phyloP scores from a whole-genome alignment of 2,329 filamentous ascomycete species.

The Aspergillus quadrilineatus region DNA sequence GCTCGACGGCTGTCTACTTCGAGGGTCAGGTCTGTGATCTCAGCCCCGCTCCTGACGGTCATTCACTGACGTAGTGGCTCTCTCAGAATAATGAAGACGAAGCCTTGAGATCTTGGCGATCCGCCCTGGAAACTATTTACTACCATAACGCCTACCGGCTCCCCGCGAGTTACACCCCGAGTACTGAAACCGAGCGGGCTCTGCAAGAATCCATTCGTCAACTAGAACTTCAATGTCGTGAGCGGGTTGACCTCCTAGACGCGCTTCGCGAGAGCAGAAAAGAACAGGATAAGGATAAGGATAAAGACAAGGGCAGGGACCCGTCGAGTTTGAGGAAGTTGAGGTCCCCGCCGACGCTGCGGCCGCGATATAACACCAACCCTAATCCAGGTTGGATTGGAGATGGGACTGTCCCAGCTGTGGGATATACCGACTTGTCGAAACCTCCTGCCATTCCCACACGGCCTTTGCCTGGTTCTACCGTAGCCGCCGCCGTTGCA shows the following conservation, averaged over 20 bases:
- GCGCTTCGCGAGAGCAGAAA: conserved; percentile 68
- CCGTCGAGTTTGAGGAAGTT: conserved; percentile 16
- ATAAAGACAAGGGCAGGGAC: conserved; percentile 33
- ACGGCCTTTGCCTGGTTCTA: conserved; percentile 20
- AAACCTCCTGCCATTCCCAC: conserved; percentile 63
- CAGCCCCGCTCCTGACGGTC: not conserved
- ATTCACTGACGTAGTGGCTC: not conserved
- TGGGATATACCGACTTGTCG: conserved; percentile 79
- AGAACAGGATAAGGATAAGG: conserved; percentile 33
- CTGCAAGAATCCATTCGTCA: conserved; percentile 77
- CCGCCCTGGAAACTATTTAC: conserved; percentile 83
- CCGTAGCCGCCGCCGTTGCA: conserved; percentile 19
- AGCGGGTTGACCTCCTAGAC: conserved; percentile 84
- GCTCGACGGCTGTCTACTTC: conserved; percentile 94
- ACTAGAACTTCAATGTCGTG: conserved; percentile 88
- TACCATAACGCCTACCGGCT: conserved; percentile 78
- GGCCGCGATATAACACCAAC: conserved; percentile 5
- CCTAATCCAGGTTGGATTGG: conserved; percentile 65
- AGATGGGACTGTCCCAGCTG: conserved; percentile 75
- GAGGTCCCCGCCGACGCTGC: conserved; percentile 21
- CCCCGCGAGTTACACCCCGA: conserved; percentile 66
- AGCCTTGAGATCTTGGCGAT: conserved; percentile 85
- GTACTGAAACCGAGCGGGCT: conserved; percentile 79
- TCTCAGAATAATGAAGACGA: conserved; percentile 82
- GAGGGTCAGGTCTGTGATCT: conserved; percentile 71